phyloP scores from a whole-genome alignment of 257 asterid species.

The Striga asiatica region DNA sequence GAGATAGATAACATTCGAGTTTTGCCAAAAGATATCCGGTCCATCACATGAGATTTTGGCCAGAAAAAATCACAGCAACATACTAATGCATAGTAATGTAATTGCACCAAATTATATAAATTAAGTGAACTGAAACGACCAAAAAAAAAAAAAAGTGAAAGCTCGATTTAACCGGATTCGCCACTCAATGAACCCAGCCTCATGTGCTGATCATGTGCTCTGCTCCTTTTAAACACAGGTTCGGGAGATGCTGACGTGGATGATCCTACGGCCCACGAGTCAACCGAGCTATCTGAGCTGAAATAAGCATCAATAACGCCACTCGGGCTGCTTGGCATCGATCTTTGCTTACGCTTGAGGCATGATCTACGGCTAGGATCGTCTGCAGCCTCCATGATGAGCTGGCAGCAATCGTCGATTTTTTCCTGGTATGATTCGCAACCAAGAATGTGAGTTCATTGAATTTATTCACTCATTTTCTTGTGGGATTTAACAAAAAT shows the following conservation, averaged over 20 bases:
- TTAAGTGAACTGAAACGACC: too few species aligned
- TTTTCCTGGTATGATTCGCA: conserved; percentile 23
- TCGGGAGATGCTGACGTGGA: conserved; percentile 22
- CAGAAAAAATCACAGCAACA: too few species aligned
- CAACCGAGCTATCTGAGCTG: conserved; percentile 36
- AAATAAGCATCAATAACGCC: conserved; percentile 43
- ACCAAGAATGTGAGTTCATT: conserved; percentile 1
- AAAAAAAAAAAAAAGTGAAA: conserved; percentile 7
- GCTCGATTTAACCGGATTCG: conserved; percentile 19
- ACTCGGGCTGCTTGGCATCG: conserved; percentile 34
- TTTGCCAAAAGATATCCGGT: conserved; percentile 17
- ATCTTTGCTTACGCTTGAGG: conserved; percentile 26
- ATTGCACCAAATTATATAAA: conserved; percentile 27
- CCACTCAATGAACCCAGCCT: conserved; percentile 25
- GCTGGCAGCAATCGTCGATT: conserved; percentile 25
- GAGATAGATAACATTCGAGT: conserved; percentile 19
- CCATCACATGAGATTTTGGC: conserved; percentile 34
- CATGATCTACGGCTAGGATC: conserved; percentile 7
- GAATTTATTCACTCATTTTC: not conserved
- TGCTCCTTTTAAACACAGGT: conserved; percentile 29
- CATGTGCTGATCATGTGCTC: conserved; percentile 20
- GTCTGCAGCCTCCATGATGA: conserved; percentile 20
- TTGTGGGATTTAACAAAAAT: not conserved
- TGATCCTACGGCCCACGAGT: conserved; percentile 29
- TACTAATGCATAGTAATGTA: conserved; percentile 20